Conservation (phyloP, 2,329 filamentous ascomycete species). For the Penicillium psychrosexuale region DNA sequence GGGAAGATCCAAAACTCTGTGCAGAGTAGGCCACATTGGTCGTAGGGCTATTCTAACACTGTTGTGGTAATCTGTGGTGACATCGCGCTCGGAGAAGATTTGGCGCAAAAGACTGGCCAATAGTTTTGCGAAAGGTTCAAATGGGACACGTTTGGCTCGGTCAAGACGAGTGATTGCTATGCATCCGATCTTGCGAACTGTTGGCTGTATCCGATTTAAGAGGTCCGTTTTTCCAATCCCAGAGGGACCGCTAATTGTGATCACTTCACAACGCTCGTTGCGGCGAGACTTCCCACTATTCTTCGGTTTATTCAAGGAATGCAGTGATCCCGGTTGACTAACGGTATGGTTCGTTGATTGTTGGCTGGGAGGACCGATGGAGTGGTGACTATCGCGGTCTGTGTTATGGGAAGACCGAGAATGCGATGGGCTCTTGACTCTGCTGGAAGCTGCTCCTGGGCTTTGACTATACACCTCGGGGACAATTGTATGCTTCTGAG, state of each 20-base stretch:
- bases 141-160: slow-evolving; percentile 56
- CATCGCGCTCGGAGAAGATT: slow-evolving; percentile 63
- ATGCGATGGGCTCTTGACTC: slow-evolving; percentile 38
- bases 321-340: slow-evolving; percentile 33
- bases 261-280: slow-evolving; percentile 58
- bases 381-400: slow-evolving; percentile 29
- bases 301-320: slow-evolving; percentile 37
- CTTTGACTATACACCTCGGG: slow-evolving; percentile 11
- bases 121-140: slow-evolving; percentile 60
- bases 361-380: slow-evolving; percentile 32
- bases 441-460: slow-evolving; percentile 17
- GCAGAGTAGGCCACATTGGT: slow-evolving; percentile 57
- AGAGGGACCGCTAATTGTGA: slow-evolving; percentile 55
- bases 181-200: slow-evolving; percentile 58
- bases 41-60: slow-evolving; percentile 54
- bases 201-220: slow-evolving; percentile 56
- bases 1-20: slow-evolving; percentile 58
- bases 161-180: slow-evolving; percentile 61
- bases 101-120: slow-evolving; percentile 61
- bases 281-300: slow-evolving; percentile 50
- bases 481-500: slow-evolving; percentile 25
- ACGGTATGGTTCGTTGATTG: slow-evolving; percentile 31
- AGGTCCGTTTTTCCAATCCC: slow-evolving; percentile 62
- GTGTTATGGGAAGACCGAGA: slow-evolving; percentile 36
- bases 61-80: slow-evolving; percentile 60